Base-by-base conservation (phyloP, 106 monocot genomes). In the Alisma plantagoaquatica region DNA sequence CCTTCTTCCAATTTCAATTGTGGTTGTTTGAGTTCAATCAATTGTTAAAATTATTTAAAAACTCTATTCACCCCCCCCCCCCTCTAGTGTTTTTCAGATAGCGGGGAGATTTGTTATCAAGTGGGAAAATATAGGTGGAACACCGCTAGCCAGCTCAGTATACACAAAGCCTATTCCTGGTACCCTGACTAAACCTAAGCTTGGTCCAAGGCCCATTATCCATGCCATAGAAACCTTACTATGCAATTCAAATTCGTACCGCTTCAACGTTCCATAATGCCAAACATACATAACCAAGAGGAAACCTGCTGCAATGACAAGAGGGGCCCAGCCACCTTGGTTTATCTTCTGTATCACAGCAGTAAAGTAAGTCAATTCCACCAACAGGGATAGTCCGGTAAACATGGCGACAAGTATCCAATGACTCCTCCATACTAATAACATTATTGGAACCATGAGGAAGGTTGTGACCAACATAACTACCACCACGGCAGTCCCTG, bases 381-480 rank as follows among this genome's bases (percentile, higher is more conserved):
- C 83, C 22, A 77, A 23, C 48, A 87, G 67, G 10, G 87, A 93
- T 10, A 87, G 63, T 7, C 47, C 57, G 1, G 77, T 75, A 59
- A 93, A 93, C 47, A 77, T 41, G 11, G 73, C 5, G 12, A 93
- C 70, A 0, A 93, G 59, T 53, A 80, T 51, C 83, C 76, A 80
- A 58, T 93, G 87, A 60, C 83, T 83, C 25, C 80, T 56, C 92
- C 92, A 93, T 19, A 93, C 87, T 56, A 93, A 47, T 0, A 92
- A 56, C 92, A 92, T 92, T 51, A 92, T 79, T 2, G 79, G 92
- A 23, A 86, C 55, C 86, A 92, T 86, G 35, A 92, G 57, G 53
- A 87, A 69, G 10, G 92, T 87, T 17, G 92, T 93, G 30, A 87
- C 87, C 23, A 93, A 67, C 92, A 93, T 93, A 1, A 93, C 92